A percentile compares a stretch with the other conserved stretches of the same genome.
These are phyloP conservation scores for Microsporum ferrugineum DNA, from an alignment of 2,329 filamentous ascomycete species.

Conservation along the genomic window DNA sequence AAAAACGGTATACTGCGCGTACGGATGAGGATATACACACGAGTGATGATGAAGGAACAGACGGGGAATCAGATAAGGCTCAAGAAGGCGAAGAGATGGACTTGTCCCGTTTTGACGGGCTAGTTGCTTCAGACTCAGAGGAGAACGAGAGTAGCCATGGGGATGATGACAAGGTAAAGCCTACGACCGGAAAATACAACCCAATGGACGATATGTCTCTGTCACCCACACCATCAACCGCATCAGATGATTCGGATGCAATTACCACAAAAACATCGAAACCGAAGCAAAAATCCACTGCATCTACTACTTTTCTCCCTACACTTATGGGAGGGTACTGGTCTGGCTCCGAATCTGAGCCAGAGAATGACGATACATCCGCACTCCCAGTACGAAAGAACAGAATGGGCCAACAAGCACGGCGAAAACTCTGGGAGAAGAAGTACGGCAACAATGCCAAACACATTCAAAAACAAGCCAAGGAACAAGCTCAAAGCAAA, in stretches of 20 bases:
- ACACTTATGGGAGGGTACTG: conserved; percentile 52
- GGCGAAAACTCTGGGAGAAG: conserved; percentile 50
- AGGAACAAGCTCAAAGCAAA: conserved; percentile 20
- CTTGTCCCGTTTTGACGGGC: conserved; percentile 23
- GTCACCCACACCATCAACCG: conserved; percentile 25
- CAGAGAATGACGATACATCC: conserved; percentile 36
- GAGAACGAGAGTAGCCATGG: conserved; percentile 7
- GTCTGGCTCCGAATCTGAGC: conserved; percentile 49
- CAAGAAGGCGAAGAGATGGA: conserved; percentile 8
- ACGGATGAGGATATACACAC: conserved; percentile 2
- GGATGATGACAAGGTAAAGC: conserved; percentile 11
- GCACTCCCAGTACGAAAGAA: conserved; percentile 44
- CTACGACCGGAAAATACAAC: conserved; percentile 9
- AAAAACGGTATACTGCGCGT: background rate
- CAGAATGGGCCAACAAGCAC: conserved; percentile 50
- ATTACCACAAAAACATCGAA: conserved; percentile 9
- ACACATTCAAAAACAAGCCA: conserved; percentile 40
- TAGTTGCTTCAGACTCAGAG: conserved; percentile 24
- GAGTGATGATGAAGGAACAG: background rate
- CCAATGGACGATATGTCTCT: conserved; percentile 20
- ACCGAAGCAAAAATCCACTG: conserved; percentile 19
- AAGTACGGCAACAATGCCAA: conserved; percentile 50
- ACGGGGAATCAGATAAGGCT: background rate
- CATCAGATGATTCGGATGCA: conserved; percentile 19
- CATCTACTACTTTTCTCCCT: conserved; percentile 46